Evolutionary conservation across 306 rosid species (phyloP), one percentile per base, ranked within the genome.

Genomic region (Parietaria judaica): DNA sequence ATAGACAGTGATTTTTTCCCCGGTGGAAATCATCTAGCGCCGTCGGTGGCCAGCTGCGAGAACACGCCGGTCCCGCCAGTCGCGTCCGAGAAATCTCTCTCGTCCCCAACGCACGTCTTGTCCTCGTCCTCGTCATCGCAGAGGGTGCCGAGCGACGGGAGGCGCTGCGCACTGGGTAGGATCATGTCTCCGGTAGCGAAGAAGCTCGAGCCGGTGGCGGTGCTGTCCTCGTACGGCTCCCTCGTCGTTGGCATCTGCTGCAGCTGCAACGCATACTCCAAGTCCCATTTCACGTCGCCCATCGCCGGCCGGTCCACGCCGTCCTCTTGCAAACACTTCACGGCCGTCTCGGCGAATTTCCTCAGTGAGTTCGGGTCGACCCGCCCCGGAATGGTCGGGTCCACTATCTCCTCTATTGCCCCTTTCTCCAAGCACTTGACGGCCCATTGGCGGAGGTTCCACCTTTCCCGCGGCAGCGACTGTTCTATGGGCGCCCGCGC

Each of bases 271-370:
- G 78, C 81, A 58, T 82, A 82, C 62, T 82, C 84, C 76, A 79
- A 70, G 61, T 82, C 84, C 82, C 87, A 82, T 76, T 67, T 31
- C 6, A 79, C 82, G 68, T 79, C 87, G 48, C 69, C 46, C 87
- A 82, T 79, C 16, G 65, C 16, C 11, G 84, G 84, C 74, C 87
- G 73, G 14, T 76, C 78, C 58, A 57, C 65, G 14, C 76, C 82
- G 63, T 76, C 64, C 4, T 67, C 69, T 14, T 69, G 72, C 35
- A 82, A 48, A 45, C 87, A 82, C 46, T 79, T 79, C 4, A 67
- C 82, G 0, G 64, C 73, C 0, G 64, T 70, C 50, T 76, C 76
- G 16, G 62, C 71, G 17, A 79, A 76, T 36, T 73, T 79, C n/a
- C 80, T 65, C 1, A 82, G 66, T 3, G 87, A 79, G 60, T 76